Conservation (phyloP, 2,329 filamentous ascomycete species). For the Colletotrichum musae region DNA sequence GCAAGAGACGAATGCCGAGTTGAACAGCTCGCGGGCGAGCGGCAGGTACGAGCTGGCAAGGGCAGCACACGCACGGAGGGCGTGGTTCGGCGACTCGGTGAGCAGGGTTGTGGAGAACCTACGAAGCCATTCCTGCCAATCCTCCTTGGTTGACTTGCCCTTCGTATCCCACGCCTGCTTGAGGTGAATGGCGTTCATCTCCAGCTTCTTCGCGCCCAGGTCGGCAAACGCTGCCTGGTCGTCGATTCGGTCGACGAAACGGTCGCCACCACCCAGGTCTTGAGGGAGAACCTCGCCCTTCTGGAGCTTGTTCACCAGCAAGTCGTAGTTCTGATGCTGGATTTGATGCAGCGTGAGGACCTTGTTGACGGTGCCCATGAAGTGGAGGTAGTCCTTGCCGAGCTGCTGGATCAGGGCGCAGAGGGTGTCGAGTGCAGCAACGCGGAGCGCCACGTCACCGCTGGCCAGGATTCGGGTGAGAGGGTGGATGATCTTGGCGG, state of each 20-base stretch:
- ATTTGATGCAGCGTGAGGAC: conserved; percentile 84
- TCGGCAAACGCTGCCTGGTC: conserved; percentile 84
- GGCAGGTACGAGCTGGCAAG: conserved; percentile 93
- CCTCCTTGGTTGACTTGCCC: conserved; percentile 96
- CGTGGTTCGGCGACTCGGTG: conserved; percentile 95
- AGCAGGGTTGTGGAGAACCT: conserved; percentile 95
- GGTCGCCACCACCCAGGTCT: conserved; percentile 89
- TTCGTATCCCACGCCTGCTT: conserved; percentile 98
- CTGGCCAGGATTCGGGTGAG: conserved; percentile 85
- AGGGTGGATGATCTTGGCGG: conserved; percentile 95
- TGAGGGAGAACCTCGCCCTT: conserved; percentile 96
- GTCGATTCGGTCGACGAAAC: conserved; percentile 83
- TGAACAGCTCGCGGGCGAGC: conserved; percentile 94
- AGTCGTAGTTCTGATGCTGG: conserved; percentile 90
- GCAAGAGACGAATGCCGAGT: conserved; percentile 98
- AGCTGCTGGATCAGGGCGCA: conserved; percentile 97
- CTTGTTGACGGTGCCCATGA: conserved; percentile 94
- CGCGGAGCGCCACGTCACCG: conserved; percentile 80
- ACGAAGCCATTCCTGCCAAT: conserved; percentile 99
- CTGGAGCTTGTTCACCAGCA: conserved; percentile 91
- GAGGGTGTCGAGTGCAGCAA: conserved; percentile 91
- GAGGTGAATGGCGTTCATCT: conserved; percentile 97
- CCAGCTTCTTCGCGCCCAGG: conserved; percentile 91
- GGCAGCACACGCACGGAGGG: conserved; percentile 91
- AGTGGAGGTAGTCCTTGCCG: conserved; percentile 94